Conservation (phyloP, 75 land plant species). For the Cupressus sempervirens region DNA sequence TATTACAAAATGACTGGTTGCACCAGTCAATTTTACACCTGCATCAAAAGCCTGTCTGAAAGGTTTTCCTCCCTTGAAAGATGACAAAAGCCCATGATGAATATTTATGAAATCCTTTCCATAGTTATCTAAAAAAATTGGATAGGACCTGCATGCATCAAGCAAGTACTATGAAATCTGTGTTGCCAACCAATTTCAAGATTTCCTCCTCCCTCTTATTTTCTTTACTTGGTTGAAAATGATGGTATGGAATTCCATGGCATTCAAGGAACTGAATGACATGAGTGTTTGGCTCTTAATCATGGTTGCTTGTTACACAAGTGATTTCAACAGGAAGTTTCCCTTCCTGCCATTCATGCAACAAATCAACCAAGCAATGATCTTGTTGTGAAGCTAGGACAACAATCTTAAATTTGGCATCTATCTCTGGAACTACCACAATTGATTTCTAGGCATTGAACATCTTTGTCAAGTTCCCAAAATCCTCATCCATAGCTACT, state of each 20-base stretch:
- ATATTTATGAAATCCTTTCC: slow-evolving; percentile 91
- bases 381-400: slow-evolving; percentile 95
- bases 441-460: slow-evolving; percentile 77
- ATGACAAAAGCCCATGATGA: slow-evolving; percentile 96
- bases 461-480: slow-evolving; percentile 44
- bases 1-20: too few relatives aligned
- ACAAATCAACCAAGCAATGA: slow-evolving; percentile 86
- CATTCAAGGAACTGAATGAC: slow-evolving; percentile 78
- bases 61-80: slow-evolving; percentile 94
- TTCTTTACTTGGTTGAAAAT: slow-evolving; percentile 46
- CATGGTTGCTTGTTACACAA: slow-evolving; percentile 92
- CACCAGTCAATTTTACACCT: too few relatives aligned
- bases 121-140: slow-evolving; percentile 61
- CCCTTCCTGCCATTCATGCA: slow-evolving; percentile 93
- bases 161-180: slow-evolving; percentile 94
- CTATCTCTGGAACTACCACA: slow-evolving; percentile 66
- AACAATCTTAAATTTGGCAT: slow-evolving; percentile 80
- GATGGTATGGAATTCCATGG: slow-evolving; percentile 83
- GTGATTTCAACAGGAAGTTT: slow-evolving; percentile 78
- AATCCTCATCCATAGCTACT: slow-evolving; percentile 74
- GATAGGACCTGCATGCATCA: slow-evolving; percentile 99
- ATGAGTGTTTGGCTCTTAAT: slow-evolving; percentile 78
- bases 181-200: slow-evolving; percentile 61
- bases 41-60: too few relatives aligned
- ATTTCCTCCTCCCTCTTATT: slow-evolving; percentile 84